Percentiles rank a stretch among this genome's conserved stretches.
Evolutionary conservation across 306 rosid genomes (phyloP).

Genomic region (Rosa persica): DNA sequence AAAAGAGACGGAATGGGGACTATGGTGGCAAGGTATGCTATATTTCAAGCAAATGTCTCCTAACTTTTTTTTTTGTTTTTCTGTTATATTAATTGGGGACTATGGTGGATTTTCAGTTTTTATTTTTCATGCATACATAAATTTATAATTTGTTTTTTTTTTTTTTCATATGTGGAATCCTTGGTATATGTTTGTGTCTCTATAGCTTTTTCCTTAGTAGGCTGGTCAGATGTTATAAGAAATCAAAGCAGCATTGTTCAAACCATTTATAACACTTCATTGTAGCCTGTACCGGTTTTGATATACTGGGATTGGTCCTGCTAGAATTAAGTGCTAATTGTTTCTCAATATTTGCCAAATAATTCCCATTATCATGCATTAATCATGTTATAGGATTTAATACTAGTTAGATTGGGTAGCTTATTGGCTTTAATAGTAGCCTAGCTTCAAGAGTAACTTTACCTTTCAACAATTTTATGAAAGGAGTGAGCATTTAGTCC

Average conservation of each 20-base stretch:
- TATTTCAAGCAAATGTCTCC: background rate
- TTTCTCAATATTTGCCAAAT: background rate
- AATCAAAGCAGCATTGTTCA: background rate
- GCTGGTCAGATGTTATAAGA: background rate
- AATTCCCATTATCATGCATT: too few relatives aligned
- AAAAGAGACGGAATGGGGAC: conserved; percentile 99
- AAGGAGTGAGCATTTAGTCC: background rate
- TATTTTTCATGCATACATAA: too few relatives aligned
- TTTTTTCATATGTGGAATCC: too few relatives aligned
- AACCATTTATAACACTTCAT: background rate
- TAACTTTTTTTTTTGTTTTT: background rate
- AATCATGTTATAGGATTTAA: background rate
- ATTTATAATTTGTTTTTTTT: too few relatives aligned
- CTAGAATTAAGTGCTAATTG: background rate
- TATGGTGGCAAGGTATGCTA: conserved; percentile 92
- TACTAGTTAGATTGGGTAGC: background rate
- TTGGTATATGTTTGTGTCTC: background rate
- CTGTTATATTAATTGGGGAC: background rate
- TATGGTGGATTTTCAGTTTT: too few relatives aligned
- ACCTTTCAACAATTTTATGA: background rate
- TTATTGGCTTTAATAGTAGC: background rate
- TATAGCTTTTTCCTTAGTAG: background rate
- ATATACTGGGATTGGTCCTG: background rate
- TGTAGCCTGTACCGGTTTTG: background rate
- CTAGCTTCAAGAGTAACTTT: background rate